Conservation (phyloP, 2,329 filamentous ascomycete species). For the Colletotrichum sp. region DNA sequence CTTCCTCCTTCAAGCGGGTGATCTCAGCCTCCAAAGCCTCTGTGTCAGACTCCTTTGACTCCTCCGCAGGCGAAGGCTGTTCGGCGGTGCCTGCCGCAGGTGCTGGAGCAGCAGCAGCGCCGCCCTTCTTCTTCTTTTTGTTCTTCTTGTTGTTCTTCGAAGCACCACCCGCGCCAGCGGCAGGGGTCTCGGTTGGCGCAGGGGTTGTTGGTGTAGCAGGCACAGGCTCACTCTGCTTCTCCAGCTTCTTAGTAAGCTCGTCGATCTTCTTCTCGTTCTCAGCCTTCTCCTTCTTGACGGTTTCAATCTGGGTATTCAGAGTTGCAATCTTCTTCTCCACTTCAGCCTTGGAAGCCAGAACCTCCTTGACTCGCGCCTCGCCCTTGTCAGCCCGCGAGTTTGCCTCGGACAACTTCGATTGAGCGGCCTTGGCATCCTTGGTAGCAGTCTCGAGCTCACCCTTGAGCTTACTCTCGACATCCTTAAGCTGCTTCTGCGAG, state of each 20-base stretch:
- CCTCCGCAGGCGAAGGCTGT: constrained; percentile 28
- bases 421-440: constrained; percentile 27
- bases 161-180: constrained; percentile 20
- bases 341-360: constrained; percentile 40
- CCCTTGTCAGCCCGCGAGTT: constrained; percentile 30
- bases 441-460: constrained; percentile 28
- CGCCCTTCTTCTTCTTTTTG: constrained; percentile 85
- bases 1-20: constrained; percentile 53
- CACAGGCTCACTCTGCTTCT: constrained; percentile 21
- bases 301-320: constrained; percentile 47
- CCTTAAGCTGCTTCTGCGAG: constrained; percentile 48
- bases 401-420: constrained; percentile 30
- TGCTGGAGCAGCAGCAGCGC: constrained; percentile 40
- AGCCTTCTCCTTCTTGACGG: constrained; percentile 39
- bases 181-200: constrained; percentile 25
- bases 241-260: constrained; percentile 42
- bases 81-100: constrained; percentile 40
- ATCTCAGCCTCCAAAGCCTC: constrained; percentile 54
- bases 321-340: constrained; percentile 47
- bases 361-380: constrained; percentile 32
- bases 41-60: constrained; percentile 29
- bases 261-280: constrained; percentile 45
- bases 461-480: constrained; percentile 42
- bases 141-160: constrained; percentile 66
- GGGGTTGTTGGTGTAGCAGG: constrained; percentile 18